Evolutionary conservation across 2,329 filamentous ascomycete species (phyloP).

Genomic region (Gliomastix tumulicola): DNA sequence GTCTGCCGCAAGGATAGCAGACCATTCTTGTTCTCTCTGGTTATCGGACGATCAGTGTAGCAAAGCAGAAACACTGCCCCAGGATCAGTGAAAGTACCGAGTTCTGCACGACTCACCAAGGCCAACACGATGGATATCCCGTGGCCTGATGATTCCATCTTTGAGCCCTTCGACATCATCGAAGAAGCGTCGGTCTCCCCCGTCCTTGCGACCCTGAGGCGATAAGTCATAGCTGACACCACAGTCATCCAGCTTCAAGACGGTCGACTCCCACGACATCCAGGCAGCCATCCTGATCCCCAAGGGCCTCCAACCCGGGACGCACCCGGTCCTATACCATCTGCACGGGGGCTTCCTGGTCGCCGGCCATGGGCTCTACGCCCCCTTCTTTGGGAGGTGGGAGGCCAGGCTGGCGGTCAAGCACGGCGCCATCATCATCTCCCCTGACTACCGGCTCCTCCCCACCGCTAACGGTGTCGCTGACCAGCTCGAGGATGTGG

Average conservation of each 20-base stretch:
- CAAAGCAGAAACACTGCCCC: too few species aligned
- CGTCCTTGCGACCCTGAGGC: rapidly evolving
- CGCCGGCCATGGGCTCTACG: constrained; percentile 11
- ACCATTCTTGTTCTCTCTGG: too few species aligned
- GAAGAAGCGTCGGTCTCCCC: background rate
- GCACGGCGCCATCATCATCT: constrained; percentile 17
- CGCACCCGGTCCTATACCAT: constrained; percentile 12
- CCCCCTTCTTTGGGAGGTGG: constrained; percentile 14
- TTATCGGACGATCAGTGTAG: too few species aligned
- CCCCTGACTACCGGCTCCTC: constrained; percentile 14
- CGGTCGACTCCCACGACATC: constrained; percentile 9
- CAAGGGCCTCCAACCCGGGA: constrained; percentile 11
- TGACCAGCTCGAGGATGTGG: constrained; percentile 15
- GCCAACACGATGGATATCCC: background rate
- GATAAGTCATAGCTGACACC: background rate
- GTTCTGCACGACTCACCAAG: too few species aligned
- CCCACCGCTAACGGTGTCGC: constrained; percentile 14
- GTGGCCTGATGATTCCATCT: constrained; percentile 1
- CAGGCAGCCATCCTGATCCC: constrained; percentile 14
- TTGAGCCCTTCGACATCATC: constrained; percentile 3
- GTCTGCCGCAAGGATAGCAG: too few species aligned
- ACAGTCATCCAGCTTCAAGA: constrained; percentile 10
- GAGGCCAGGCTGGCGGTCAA: too few species aligned
- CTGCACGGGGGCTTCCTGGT: constrained; percentile 18
- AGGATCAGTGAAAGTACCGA: too few species aligned